Conservation (phyloP, 2,329 filamentous ascomycete genomes). For the Colletotrichum abscissum region DNA sequence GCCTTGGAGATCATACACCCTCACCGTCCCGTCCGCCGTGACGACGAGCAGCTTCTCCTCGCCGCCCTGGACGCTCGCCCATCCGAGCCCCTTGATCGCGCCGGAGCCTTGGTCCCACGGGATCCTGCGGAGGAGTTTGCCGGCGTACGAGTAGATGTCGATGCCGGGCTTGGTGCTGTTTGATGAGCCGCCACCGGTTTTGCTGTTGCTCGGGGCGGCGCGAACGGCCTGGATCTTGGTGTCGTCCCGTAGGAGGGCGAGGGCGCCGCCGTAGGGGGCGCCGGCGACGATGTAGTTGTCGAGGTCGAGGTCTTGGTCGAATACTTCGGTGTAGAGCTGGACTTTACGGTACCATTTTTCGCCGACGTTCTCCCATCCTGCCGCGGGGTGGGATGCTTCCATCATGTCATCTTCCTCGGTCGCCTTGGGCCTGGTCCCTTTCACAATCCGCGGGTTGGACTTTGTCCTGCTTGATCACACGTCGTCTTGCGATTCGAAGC, state of each 20-base stretch:
- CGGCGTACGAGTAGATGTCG: constrained; percentile 93
- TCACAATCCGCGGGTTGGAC: not conserved
- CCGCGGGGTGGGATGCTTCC: constrained; percentile 75
- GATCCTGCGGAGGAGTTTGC: constrained; percentile 86
- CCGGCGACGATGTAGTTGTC: constrained; percentile 94
- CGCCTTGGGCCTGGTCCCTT: not conserved
- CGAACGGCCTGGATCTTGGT: constrained; percentile 84
- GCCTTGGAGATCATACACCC: constrained; percentile 91
- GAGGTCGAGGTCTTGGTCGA: constrained; percentile 92
- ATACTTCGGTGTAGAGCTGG: constrained; percentile 91
- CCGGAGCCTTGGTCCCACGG: constrained; percentile 89
- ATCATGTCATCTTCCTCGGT: constrained; percentile 53
- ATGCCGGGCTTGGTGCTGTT: constrained; percentile 82
- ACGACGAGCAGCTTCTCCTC: constrained; percentile 92
- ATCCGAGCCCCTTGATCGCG: constrained; percentile 87
- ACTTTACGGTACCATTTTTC: constrained; percentile 96
- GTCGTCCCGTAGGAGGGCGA: constrained; percentile 91
- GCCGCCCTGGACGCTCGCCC: constrained; percentile 73
- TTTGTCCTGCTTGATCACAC: not conserved
- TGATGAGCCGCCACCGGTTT: constrained; percentile 50
- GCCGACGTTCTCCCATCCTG: constrained; percentile 94
- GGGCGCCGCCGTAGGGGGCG: constrained; percentile 90
- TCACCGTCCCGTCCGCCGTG: constrained; percentile 88
- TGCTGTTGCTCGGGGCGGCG: constrained; percentile 62
- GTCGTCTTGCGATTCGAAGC: not conserved